Base-by-base conservation (phyloP, 306 rosid genomes). In the Lathyrus aphaca region DNA sequence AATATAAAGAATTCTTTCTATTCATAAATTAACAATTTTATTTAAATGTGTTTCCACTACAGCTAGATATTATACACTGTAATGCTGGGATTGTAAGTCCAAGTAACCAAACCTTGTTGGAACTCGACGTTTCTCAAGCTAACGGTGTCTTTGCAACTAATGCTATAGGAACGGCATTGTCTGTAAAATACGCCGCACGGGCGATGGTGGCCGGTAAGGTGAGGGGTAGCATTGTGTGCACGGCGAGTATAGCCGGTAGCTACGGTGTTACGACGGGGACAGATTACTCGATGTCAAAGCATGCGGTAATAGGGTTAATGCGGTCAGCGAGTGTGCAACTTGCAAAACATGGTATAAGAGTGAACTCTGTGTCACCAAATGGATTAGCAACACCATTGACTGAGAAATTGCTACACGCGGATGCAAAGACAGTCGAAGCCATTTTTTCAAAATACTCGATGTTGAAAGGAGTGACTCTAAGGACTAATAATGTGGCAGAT, bases 191-290 rank as follows among this genome's bases (percentile, higher is more conserved):
- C n/a, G n/a, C n/a, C n/a, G n/a, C n/a, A 0, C 74, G 68, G 18
- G 88, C 55, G 3, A 89, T 86, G 92, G 74, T 82, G 49, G 83
- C 75, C 8, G 58, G 70, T 14, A 23, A 46, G 3, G 81, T 81
- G 46, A 81, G 77, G 18, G 96, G 90, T 6, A 86, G 82, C 38
- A 76, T 86, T 2, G 69, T 83, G 9, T 86, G 88, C 79, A 85
- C 84, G 0, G 86, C 67, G 1, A 86, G 92, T 30, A 11, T 39
- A 1, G 32, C 15, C 0, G 90, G 57, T 0, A 75, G 66, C 32
- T 4, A 4, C 0, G 66, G 35, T 18, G 29, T 1, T 0, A 4
- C 11, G 8, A 11, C 1, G 2, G 0, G 0, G 0, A 80, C 81
- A 0, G 84, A 87, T 32, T 87, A 87, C 74, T 3, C 8, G 10